Conservation (phyloP, 306 rosid species). For the Fragaria vesca region DNA sequence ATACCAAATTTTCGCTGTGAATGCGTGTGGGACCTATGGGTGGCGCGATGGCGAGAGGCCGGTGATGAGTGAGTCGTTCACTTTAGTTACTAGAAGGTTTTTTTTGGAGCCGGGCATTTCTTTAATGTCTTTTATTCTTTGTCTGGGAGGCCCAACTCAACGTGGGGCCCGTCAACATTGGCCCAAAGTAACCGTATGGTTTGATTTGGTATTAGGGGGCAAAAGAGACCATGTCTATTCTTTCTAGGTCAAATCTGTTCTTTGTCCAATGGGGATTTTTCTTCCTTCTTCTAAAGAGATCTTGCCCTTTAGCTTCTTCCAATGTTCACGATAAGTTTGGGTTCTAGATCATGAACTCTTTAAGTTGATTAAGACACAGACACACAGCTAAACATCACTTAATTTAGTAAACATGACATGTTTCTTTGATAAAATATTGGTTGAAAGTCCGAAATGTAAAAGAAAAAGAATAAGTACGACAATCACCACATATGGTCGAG, state of each 20-base stretch:
- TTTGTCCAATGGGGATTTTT: background rate
- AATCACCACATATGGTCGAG: no score
- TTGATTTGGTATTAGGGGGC: background rate
- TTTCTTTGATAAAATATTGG: no score
- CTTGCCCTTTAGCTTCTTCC: background rate
- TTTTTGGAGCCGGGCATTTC: background rate
- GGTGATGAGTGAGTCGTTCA: background rate
- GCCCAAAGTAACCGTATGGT: background rate
- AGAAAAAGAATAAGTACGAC: no score
- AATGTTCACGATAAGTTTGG: background rate
- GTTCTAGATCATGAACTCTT: background rate
- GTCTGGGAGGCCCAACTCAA: background rate
- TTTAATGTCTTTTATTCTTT: background rate
- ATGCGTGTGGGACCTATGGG: slow-evolving; percentile 39
- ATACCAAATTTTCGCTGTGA: slow-evolving; percentile 25
- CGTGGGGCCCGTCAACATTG: background rate
- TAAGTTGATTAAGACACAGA: no score
- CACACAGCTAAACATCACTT: no score
- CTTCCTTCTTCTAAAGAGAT: background rate
- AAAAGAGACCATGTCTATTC: background rate
- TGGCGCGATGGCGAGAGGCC: background rate
- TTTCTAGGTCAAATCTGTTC: background rate
- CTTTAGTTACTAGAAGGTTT: background rate
- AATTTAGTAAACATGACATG: no score
- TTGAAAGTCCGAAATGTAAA: no score